Evolutionary conservation across 2,329 filamentous ascomycete genomes (phyloP), one percentile per base, ranked within the genome.

Genomic region (Shiraia bambusicola): DNA sequence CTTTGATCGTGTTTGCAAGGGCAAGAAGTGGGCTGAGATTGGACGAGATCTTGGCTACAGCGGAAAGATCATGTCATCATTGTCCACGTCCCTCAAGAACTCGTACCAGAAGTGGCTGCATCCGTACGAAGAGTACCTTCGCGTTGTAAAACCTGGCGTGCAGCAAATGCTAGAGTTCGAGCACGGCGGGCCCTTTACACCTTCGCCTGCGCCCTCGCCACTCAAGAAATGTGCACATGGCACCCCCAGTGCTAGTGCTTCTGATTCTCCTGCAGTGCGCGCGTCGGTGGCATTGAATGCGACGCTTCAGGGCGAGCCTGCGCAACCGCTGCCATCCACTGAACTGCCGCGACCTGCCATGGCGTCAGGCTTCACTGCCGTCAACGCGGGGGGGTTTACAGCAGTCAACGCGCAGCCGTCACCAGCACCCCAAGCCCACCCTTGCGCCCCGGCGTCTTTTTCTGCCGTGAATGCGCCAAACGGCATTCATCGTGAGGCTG

Each of bases 21-120:
- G 86, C 41, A 98, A 98, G 73, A 97, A 97, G 73, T 98, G 93
- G 93, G 93, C 93, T 12, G 93, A 98, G 69, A 97, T 98, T 57
- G 93, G 93, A 25, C 84, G 93, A 61, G 93, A 97, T 66, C 74
- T 98, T 34, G 93, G 93, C 40, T 98, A 98, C 71, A 97, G 92
- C 64, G 93, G 93, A 65, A 98, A 98, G 75, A 98, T 98, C 50
- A 98, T 98, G 93, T 97, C 92, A 2, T 97, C 93, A 7, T 75
- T 98, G 33, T 98, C 93, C 5, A 98, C 93, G 0, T 97, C 93
- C 4, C 79, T 98, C 29, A 98, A 97, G 69, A 98, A 98, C 69
- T 97, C 93, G 0, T 98, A 94, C 59, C 90, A 95, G 67, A 85
- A 92, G 71, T 98, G 93, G 88, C 82, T 98, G 3, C 88, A 90